Conservation (phyloP, 352 stramenopile species). For the Phytophthora niederhauseri region DNA sequence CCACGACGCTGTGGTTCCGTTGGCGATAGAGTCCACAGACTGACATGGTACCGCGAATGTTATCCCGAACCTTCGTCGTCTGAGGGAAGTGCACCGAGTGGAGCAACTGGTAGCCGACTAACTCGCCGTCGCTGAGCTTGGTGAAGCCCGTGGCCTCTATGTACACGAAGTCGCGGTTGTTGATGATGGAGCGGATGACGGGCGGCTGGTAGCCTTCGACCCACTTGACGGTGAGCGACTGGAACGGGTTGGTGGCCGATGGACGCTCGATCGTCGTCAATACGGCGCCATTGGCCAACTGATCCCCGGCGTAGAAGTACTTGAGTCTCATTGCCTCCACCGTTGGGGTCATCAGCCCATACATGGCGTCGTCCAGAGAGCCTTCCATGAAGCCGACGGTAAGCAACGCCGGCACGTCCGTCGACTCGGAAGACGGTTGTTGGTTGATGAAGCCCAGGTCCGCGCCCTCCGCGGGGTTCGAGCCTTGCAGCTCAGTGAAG, state of each 20-base stretch:
- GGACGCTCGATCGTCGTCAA: conserved; percentile 42
- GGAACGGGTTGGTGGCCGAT: conserved; percentile 47
- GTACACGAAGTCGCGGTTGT: conserved; percentile 45
- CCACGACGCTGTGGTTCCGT: conserved; percentile 48
- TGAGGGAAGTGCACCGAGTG: conserved; percentile 68
- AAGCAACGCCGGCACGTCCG: conserved; percentile 28
- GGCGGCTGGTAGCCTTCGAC: conserved; percentile 33
- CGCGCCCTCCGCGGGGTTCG: conserved; percentile 7
- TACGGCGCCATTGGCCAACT: conserved; percentile 45
- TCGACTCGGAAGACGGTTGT: conserved; percentile 18
- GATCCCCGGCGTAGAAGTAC: conserved; percentile 41
- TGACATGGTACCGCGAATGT: conserved; percentile 59
- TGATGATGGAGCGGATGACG: conserved; percentile 37
- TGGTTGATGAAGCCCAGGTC: conserved; percentile 12
- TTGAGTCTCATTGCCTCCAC: conserved; percentile 49
- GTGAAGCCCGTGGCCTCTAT: conserved; percentile 47
- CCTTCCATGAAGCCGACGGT: conserved; percentile 36
- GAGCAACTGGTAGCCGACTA: conserved; percentile 66
- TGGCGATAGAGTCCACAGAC: conserved; percentile 61
- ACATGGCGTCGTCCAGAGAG: conserved; percentile 47
- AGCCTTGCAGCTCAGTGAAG: conserved; percentile 26
- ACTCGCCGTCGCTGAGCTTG: conserved; percentile 44
- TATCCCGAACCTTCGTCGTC: conserved; percentile 40
- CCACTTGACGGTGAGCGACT: conserved; percentile 61
- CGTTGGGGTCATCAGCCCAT: conserved; percentile 43